These are phyloP conservation scores for Globisporangium iwayamae DNA, from an alignment of 352 stramenopile genomes.

Conservation along the genomic window DNA sequence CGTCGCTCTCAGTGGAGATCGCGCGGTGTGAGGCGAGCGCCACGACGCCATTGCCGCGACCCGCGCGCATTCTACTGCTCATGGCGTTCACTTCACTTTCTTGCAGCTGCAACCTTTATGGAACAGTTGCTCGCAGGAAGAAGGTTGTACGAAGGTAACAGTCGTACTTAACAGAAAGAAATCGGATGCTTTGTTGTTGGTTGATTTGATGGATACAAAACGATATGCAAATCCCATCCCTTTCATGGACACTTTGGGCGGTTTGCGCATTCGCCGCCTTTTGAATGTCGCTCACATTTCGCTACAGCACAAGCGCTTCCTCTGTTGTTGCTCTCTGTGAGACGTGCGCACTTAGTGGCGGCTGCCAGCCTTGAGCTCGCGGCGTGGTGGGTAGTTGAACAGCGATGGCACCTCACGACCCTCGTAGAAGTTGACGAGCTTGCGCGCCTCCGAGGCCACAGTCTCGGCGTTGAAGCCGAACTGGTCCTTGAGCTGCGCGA, in stretches of 20 bases:
- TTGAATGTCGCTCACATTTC: not conserved
- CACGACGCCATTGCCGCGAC: not conserved
- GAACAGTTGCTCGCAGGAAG: not conserved
- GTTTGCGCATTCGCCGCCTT: not conserved
- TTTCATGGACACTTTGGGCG: not conserved
- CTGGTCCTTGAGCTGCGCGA: slow-evolving; percentile 86
- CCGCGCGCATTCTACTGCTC: slow-evolving; percentile 1
- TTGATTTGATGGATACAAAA: not conserved
- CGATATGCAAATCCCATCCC: not conserved
- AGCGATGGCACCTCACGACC: slow-evolving; percentile 59
- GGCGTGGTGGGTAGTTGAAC: slow-evolving; percentile 65
- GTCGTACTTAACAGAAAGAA: not conserved
- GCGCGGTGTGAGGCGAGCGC: not conserved
- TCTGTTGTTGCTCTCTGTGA: not conserved
- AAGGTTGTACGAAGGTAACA: slow-evolving; percentile 3
- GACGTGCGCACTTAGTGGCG: slow-evolving; percentile 43
- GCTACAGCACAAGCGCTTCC: not conserved
- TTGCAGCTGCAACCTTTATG: slow-evolving; percentile 1
- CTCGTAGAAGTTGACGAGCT: slow-evolving; percentile 93
- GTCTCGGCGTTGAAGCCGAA: slow-evolving; percentile 97
- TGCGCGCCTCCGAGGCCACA: slow-evolving; percentile 89
- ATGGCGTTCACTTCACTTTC: not conserved
- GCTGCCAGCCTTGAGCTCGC: slow-evolving; percentile 50
- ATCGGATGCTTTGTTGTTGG: not conserved
- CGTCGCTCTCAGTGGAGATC: not conserved